Base-by-base conservation (phyloP, 192 early-diverging fungal genomes). In the Mycoemilia scoparia region DNA sequence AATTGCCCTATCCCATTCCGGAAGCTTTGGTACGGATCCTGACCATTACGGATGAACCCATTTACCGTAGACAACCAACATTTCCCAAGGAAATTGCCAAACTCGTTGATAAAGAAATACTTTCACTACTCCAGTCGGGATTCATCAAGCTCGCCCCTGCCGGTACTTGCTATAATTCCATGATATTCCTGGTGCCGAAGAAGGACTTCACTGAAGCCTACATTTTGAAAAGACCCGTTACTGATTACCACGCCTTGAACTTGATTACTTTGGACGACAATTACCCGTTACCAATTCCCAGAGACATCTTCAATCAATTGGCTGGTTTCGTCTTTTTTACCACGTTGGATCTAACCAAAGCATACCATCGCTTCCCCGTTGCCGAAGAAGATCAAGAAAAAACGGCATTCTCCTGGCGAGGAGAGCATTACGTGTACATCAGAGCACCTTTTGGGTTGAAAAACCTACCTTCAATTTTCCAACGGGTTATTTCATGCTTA, bases 181-280 rank as follows among this genome's bases (percentile, higher is more conserved):
- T 36, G 34, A 16, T 36, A 15, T 36, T 36, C 20, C 14, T 36
- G 4, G 9, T 36, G 6, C 34, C 34, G 22, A 36, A 36, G 19
- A 36, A 36, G 20, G 34, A 36, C 20, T 21, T 24, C 25, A 12
- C 7, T 13, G 20, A 24, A 11, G 12, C 6, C 2, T 24, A 7
- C 13, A 19, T 21, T 22, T 4, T 24, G 11, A 13, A 36, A 11
- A 16, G 34, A 16, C 34, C 34, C n/a, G 34, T 36, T 19, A 24
- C 25, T 13, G 34, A 36, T 12, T 36, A 36, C 10, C 34, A 12
- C 19, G 22, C 22, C 22, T 24, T 36, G 1, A 36, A 36, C 16
- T 12, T 5, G 20, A 10, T 10, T 12, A 36, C 34, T 4, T 21
- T 20, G 19, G 34, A 36, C 16, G 34, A 36, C 9, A 13, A 24